A percentile compares a stretch with the other conserved stretches of the same genome.
Evolutionary conservation across 768 basidiomycete genomes (phyloP).

Genomic region (Mrakia hoshinonis): DNA sequence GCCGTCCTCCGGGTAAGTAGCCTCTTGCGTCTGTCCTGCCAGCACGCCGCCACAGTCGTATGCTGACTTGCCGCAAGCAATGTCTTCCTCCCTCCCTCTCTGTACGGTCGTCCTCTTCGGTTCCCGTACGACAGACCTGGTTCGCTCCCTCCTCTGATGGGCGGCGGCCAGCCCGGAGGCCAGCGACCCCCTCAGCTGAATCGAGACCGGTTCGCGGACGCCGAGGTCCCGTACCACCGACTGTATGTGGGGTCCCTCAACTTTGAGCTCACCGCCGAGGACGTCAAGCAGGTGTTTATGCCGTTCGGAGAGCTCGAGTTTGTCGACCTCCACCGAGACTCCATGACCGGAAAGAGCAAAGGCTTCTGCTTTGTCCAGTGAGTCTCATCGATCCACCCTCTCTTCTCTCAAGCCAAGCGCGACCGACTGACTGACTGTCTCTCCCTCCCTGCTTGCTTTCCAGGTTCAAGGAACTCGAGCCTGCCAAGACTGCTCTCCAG

Average conservation of each 20-base stretch:
- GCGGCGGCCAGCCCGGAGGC: not conserved
- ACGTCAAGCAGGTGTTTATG: slow-evolving; percentile 98
- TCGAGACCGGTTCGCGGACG: slow-evolving; percentile 47
- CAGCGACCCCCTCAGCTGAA: slow-evolving; percentile 43
- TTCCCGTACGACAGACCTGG: slow-evolving; percentile 16
- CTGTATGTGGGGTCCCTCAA: slow-evolving; percentile 95
- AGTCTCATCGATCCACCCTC: slow-evolving; percentile 35
- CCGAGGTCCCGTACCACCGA: slow-evolving; percentile 46
- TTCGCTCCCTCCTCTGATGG: slow-evolving; percentile 28
- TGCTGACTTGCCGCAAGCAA: not conserved
- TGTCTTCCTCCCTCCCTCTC: not conserved
- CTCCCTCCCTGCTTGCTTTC: slow-evolving; percentile 11
- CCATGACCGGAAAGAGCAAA: slow-evolving; percentile 88
- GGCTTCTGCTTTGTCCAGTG: slow-evolving; percentile 98
- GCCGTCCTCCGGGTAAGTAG: slow-evolving; percentile 26
- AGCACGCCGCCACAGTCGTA: not conserved
- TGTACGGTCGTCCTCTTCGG: not conserved
- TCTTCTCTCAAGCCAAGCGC: not conserved
- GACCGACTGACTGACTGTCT: not conserved
- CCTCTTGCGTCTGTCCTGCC: not conserved
- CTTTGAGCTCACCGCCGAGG: slow-evolving; percentile 91
- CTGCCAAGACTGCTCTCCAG: slow-evolving; percentile 92
- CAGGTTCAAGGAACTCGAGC: slow-evolving; percentile 81
- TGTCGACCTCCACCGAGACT: slow-evolving; percentile 94
- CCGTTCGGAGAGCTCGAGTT: slow-evolving; percentile 97